Percentiles rank a stretch among this genome's conserved stretches.
These are phyloP conservation scores for Mycena rebaudengoi DNA, from an alignment of 768 basidiomycete species.

Conservation along the genomic window DNA sequence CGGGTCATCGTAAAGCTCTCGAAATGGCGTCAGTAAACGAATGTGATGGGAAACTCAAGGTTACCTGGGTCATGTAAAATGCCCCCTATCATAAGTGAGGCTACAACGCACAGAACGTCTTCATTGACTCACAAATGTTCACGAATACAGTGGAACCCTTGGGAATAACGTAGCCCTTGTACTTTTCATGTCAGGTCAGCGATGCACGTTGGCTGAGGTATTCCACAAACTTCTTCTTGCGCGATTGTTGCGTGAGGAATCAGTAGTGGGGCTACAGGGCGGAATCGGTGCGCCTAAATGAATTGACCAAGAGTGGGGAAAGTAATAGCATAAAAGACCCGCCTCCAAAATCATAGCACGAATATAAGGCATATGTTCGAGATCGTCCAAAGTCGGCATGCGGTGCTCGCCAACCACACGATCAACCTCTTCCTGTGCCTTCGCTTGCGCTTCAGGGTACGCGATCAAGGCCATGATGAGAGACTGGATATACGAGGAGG, in stretches of 20 bases:
- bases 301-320: too few species aligned
- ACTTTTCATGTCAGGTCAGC: not conserved
- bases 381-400: constrained; percentile 29
- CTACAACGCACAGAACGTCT: not conserved
- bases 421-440: constrained; percentile 40
- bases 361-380: constrained; percentile 33
- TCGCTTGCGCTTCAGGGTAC: constrained; percentile 36
- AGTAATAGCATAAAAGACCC: too few species aligned
- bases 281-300: constrained; percentile 15
- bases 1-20: constrained; percentile 17
- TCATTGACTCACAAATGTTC: constrained; percentile 8
- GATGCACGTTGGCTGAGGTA: not conserved
- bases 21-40: not conserved
- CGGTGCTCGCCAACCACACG: constrained; percentile 34
- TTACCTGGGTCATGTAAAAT: constrained; percentile 19
- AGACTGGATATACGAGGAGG: constrained; percentile 32
- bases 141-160: constrained; percentile 14
- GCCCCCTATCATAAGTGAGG: not conserved
- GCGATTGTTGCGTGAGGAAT: constrained; percentile 1
- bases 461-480: constrained; percentile 34
- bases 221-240: not conserved
- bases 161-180: constrained; percentile 11
- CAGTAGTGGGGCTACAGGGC: not conserved
- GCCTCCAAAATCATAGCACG: constrained; percentile 33
- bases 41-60: not conserved